Conservation (phyloP, 805 yeast genomes). For the Pichia ethanolica region DNA sequence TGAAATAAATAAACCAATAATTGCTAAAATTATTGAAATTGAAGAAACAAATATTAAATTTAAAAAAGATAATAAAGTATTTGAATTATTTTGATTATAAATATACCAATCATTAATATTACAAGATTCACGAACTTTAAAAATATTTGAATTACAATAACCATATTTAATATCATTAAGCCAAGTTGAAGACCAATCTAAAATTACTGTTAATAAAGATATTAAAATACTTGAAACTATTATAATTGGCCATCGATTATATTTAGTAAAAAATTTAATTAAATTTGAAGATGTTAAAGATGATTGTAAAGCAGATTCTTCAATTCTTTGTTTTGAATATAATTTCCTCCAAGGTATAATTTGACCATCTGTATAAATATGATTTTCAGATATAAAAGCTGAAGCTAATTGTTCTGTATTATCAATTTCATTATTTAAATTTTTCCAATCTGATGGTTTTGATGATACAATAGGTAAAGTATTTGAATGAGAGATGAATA, state of each 20-base stretch:
- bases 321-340: conserved; percentile 3
- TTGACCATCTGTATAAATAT: conserved; percentile 1
- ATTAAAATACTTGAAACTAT: conserved; percentile 37
- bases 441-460: background rate
- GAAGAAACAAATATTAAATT: conserved; percentile 26
- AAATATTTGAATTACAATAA: conserved; percentile 32
- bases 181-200: conserved; percentile 44
- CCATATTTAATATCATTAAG: conserved; percentile 49
- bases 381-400: background rate
- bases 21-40: conserved; percentile 33
- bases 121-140: conserved; percentile 28
- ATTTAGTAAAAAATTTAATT: conserved; percentile 1
- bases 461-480: conserved; percentile 1
- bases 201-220: conserved; percentile 41
- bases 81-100: conserved; percentile 27
- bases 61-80: background rate
- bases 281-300: background rate
- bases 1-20: conserved; percentile 29
- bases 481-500: background rate
- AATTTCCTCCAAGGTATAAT: conserved; percentile 5
- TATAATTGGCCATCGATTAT: conserved; percentile 40
- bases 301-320: background rate
- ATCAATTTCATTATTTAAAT: background rate
- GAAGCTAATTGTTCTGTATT: background rate
- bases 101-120: conserved; percentile 19